Evolutionary conservation across 257 asterid species (phyloP), one percentile per base, ranked within the genome.

Genomic region (Dorcoceras hygrometricum): DNA sequence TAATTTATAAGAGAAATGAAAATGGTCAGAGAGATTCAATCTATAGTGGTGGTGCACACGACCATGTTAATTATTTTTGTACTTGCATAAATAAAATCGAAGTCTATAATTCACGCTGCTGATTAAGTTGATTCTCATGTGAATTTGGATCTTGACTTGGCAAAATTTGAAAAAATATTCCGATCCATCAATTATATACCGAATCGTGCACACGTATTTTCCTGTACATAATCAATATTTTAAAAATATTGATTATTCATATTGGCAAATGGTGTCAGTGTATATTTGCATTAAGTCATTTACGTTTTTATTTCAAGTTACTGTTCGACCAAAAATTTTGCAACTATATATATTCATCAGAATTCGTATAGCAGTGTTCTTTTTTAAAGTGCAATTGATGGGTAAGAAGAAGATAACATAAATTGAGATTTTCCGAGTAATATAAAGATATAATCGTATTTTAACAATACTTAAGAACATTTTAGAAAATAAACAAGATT

Each of bases 1-100:
- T 39, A 0, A 39, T 3, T 9, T 34, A 34, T 10, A 10, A 34
- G 46, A 9, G 11, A 6, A 2, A 39, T 39, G 0, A 46, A 43
- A 39, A 11, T 39, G 16, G 53, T 46, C 8, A 16, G 16, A 34
- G 27, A 26, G 50, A 20, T 23, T 46, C 19, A 22, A 18, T 26
- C 12, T 18, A 60, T 62, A 73, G 74, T 73, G 73, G 74, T 46
- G 53, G 53, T 1, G 53, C 53, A 46, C 53, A 46, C 53, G 53
- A 46, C 20, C 20, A 14, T 16, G 53, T 3, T 16, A 14, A 46
- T 46, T 14, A 46, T 46, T 46, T 46, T 46, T 46, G 7, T 4
- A 46, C 20, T 46, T 46, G 53, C 16, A 46, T 16, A 46, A 46
- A 39, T 46, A 46, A 14, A 10, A 11, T 12, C n/a, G 5, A 39